Base-by-base conservation (phyloP, 2,329 filamentous ascomycete species). In the Colletotrichum higginsianum region DNA sequence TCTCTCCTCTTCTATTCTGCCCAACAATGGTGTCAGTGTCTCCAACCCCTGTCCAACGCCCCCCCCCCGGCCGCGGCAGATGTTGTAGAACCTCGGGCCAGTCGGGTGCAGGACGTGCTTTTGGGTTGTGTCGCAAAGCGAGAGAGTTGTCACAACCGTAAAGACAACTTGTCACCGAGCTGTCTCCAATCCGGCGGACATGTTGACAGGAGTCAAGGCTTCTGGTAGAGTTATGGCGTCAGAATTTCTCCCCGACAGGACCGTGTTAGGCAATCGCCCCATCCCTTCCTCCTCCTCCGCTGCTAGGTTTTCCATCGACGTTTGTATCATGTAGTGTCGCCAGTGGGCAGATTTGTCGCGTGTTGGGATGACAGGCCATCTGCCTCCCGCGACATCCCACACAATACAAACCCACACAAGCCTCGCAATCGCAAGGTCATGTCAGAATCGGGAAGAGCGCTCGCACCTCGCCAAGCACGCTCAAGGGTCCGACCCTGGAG, bases 361-460 rank as follows among this genome's bases (percentile, higher is more conserved):
- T 30, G 56, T 71, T 71, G 68, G 68, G 68, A 71, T 68, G 68
- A 46, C 68, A 71, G 68, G 50, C 57, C n/a, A 44, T 61, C 56
- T 61, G 13, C 12, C 44, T 9, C 12, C 7, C 26, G 44, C 18
- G 44, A 30, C 46, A 61, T 38, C 35, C 21, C 44, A 46, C 23
- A 42, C 42, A 12, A 44, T 64, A 4, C 26, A 26, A 26, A 26
- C 26, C 26, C 26, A 26, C 26, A 26, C 26, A 26, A 26, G 26
- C 26, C 26, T 26, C 26, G 26, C 26, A 26, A 26, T 67, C 64
- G 64, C 64, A 71, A 58, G 52, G 46, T 38, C 16, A 57, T 52
- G 46, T 55, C 65, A 60, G n/a, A 62, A 68, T 47, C 12, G 47
- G 52, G 68, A 46, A 63, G 52, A 49, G 12, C 30, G 35, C 50